Percentiles rank a stretch among this genome's conserved stretches.
Conservation (phyloP, 805 yeast species). For the Kazachstania bromeliacearum region DNA sequence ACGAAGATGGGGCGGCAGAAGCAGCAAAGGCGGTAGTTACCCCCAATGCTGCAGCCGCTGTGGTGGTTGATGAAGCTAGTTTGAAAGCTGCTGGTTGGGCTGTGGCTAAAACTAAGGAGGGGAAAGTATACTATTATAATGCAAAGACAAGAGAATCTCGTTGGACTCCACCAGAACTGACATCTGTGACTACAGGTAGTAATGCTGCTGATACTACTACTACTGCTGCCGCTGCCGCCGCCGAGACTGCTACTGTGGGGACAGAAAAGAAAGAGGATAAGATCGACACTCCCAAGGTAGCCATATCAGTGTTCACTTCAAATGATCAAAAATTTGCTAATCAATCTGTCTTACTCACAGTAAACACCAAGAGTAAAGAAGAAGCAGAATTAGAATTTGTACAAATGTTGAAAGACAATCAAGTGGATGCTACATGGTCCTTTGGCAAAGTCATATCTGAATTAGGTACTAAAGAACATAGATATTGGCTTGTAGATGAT, state of each 20-base stretch:
- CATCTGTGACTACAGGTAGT: background rate
- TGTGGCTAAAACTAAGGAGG: slow-evolving; percentile 51
- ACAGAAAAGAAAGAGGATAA: background rate
- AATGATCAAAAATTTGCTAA: slow-evolving; percentile 9
- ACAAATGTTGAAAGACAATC: slow-evolving; percentile 41
- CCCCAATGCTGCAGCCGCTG: background rate
- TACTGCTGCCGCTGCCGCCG: background rate
- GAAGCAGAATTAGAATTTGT: slow-evolving; percentile 41
- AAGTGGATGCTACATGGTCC: slow-evolving; percentile 69
- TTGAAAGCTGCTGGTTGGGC: slow-evolving; percentile 58
- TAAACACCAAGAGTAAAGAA: slow-evolving; percentile 18
- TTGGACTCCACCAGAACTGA: slow-evolving; percentile 77
- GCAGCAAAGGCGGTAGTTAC: background rate
- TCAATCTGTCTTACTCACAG: slow-evolving; percentile 23
- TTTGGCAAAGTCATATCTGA: slow-evolving; percentile 53
- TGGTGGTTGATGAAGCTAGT: background rate
- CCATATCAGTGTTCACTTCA: background rate
- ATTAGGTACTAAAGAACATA: slow-evolving; percentile 44
- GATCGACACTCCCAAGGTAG: background rate
- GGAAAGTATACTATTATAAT: slow-evolving; percentile 65
- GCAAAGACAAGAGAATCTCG: slow-evolving; percentile 54
- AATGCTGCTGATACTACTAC: background rate
- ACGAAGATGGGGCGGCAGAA: no score
- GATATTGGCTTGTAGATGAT: slow-evolving; percentile 54
- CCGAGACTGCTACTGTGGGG: background rate